Conservation (phyloP, 2,329 filamentous ascomycete genomes). For the Malbranchea zuffiana region DNA sequence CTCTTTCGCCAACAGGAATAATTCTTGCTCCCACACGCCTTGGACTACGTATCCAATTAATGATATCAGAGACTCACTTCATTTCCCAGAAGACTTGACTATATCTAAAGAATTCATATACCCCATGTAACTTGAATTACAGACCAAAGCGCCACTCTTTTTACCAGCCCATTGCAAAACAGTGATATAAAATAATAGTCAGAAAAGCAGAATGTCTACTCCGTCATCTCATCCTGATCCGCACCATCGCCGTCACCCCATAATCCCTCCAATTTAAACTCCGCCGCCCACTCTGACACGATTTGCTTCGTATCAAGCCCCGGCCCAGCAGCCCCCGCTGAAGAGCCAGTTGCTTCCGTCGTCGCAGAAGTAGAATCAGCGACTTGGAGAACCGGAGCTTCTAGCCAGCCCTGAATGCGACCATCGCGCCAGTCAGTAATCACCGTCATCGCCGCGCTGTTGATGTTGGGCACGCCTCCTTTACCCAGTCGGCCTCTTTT, state of each 20-base stretch:
- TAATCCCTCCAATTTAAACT: slow-evolving; percentile 88
- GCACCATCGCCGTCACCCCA: slow-evolving; percentile 58
- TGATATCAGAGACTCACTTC: too few relatives aligned
- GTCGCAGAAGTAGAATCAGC: slow-evolving; percentile 23
- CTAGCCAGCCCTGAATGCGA: slow-evolving; percentile 83
- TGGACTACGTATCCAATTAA: too few relatives aligned
- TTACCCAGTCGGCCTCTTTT: slow-evolving; percentile 82
- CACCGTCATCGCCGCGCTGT: slow-evolving; percentile 80
- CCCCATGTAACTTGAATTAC: too few relatives aligned
- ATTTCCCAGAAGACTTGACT: too few relatives aligned
- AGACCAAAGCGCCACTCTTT: too few relatives aligned
- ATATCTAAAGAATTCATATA: too few relatives aligned
- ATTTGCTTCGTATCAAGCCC: slow-evolving; percentile 66
- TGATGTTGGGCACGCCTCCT: slow-evolving; percentile 81
- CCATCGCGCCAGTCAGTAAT: slow-evolving; percentile 96
- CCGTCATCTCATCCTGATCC: not conserved
- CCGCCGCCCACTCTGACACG: slow-evolving; percentile 82
- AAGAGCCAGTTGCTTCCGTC: slow-evolving; percentile 22
- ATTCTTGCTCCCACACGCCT: too few relatives aligned
- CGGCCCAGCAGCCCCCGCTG: not conserved
- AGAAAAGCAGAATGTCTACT: not conserved
- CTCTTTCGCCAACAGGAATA: too few relatives aligned
- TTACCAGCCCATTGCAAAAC: too few relatives aligned
- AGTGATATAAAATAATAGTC: not conserved
- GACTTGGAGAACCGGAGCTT: slow-evolving; percentile 58